A percentile compares a stretch with the other conserved stretches of the same genome.
Evolutionary conservation across 768 basidiomycete genomes (phyloP).

Genomic region (Lactarius hengduanensis): DNA sequence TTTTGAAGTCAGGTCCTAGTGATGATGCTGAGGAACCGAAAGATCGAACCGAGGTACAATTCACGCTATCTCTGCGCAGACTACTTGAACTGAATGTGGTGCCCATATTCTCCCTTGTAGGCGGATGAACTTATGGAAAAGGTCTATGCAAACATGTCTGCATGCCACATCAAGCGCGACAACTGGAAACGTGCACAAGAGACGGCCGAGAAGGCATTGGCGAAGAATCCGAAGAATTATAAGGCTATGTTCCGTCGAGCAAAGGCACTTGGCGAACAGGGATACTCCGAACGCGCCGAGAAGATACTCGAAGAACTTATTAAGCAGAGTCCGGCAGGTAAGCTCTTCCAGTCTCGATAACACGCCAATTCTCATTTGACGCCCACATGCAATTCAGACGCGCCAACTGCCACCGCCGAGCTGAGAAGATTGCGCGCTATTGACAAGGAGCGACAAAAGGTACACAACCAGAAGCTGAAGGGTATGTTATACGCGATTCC

Average conservation of each 20-base stretch:
- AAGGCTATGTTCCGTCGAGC: constrained; percentile 82
- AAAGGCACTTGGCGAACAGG: constrained; percentile 73
- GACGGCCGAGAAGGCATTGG: constrained; percentile 79
- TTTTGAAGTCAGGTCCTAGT: constrained; percentile 8
- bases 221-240: constrained; percentile 70
- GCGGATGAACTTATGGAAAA: constrained; percentile 75
- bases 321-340: constrained; percentile 61
- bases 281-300: constrained; percentile 72
- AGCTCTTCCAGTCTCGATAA: constrained; percentile 10
- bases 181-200: constrained; percentile 81
- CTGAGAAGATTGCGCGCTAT: constrained; percentile 55
- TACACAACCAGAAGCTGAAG: constrained; percentile 69
- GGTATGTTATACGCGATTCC: constrained; percentile 41
- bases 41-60: constrained; percentile 64
- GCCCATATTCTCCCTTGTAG: constrained; percentile 39
- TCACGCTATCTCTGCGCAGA: not conserved
- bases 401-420: constrained; percentile 59
- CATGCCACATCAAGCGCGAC: constrained; percentile 74
- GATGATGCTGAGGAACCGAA: constrained; percentile 38
- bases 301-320: constrained; percentile 63
- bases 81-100: not conserved
- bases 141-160: constrained; percentile 83
- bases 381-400: constrained; percentile 42
- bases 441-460: constrained; percentile 67
- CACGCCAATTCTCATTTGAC: not conserved